Percentiles rank a stretch among this genome's conserved stretches.
Evolutionary conservation across 2,329 filamentous ascomycete species (phyloP).

Genomic region (Ilyonectria robusta): DNA sequence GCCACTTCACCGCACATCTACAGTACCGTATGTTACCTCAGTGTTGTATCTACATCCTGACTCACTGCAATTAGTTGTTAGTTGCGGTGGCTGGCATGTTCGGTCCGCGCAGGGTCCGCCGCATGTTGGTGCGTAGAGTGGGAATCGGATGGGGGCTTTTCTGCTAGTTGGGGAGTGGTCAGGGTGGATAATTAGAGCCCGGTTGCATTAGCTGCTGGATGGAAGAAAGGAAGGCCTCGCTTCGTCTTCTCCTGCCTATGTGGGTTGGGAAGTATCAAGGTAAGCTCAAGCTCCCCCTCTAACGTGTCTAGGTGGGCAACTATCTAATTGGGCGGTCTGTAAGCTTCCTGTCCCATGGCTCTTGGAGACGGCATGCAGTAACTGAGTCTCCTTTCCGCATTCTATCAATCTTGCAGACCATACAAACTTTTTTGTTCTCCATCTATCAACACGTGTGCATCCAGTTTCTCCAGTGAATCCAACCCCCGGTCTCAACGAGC

Average conservation of each 20-base stretch:
- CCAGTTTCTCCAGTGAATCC: neutral
- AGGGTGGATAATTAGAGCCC: neutral
- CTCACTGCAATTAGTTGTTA: neutral
- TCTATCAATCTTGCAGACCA: conserved; percentile 13
- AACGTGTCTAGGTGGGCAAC: neutral
- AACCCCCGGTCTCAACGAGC: neutral
- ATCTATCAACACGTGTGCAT: conserved; percentile 3
- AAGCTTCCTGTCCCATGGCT: conserved; percentile 2
- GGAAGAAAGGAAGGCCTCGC: neutral
- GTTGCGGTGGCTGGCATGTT: neutral
- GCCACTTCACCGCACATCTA: neutral
- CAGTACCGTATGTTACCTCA: neutral
- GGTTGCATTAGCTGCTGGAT: neutral
- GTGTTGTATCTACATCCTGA: neutral
- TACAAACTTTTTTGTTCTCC: conserved; percentile 4
- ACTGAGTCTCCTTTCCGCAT: neutral
- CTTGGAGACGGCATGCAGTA: neutral
- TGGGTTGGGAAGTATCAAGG: neutral
- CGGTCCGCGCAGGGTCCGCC: neutral
- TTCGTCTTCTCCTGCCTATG: neutral
- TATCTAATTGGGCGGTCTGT: neutral
- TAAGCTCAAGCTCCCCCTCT: neutral
- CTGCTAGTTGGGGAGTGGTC: neutral
- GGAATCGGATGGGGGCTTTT: neutral
- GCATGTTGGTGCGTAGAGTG: neutral